Percentiles rank a stretch among this genome's conserved stretches.
phyloP scores from a whole-genome alignment of 441 rosid genomes.

The Adansonia rubrostipa region DNA sequence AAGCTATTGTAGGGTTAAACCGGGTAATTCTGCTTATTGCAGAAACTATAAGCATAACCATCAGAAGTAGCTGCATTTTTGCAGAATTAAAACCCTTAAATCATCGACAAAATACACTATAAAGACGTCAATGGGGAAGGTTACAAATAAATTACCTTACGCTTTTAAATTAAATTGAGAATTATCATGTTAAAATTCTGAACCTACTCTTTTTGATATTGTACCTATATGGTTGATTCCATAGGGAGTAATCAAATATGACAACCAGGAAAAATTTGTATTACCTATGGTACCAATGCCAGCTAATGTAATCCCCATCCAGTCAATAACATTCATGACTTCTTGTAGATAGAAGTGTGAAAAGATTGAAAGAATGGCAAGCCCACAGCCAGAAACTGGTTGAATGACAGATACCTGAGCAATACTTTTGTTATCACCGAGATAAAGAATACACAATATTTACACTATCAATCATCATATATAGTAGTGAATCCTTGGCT shows the following conservation, averaged over 20 bases:
- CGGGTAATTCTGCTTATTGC: slow-evolving; percentile 3
- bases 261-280: slow-evolving; percentile 30
- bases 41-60: slow-evolving; percentile 20
- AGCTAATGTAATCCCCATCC: slow-evolving; percentile 92
- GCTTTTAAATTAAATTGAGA: neutral
- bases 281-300: slow-evolving; percentile 97
- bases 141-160: neutral
- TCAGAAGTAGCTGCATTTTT: neutral
- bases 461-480: slow-evolving; percentile 20
- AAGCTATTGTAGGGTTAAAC: slow-evolving; percentile 12
- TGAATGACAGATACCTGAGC: slow-evolving; percentile 91
- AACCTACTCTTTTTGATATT: neutral
- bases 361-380: slow-evolving; percentile 86
- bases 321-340: slow-evolving; percentile 90
- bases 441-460: slow-evolving; percentile 1
- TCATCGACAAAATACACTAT: neutral
- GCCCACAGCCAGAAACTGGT: slow-evolving; percentile 98
- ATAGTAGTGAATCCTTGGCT: slow-evolving; percentile 5
- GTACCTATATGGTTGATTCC: slow-evolving; percentile 17
- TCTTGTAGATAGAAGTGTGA: slow-evolving; percentile 96
- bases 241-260: slow-evolving; percentile 7
- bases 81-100: slow-evolving; percentile 11
- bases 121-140: neutral
- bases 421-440: slow-evolving; percentile 23
- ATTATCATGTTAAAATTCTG: slow-evolving; percentile 3